Percentiles rank a stretch among this genome's conserved stretches.
phyloP scores from a whole-genome alignment of 2,329 filamentous ascomycete species.

The Paraconiothyrium sp. region DNA sequence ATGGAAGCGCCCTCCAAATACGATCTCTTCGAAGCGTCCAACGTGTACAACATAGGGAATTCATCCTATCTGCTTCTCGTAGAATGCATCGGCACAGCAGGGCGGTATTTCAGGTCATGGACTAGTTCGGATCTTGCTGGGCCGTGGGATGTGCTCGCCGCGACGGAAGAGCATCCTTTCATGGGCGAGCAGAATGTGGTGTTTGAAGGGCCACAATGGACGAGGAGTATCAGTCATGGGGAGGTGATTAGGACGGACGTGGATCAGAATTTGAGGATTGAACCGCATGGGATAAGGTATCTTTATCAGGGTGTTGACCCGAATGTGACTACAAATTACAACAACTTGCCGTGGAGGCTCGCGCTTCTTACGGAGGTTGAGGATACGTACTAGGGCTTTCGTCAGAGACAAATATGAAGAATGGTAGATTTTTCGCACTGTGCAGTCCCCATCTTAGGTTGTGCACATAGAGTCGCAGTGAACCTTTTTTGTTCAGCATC shows the following conservation, averaged over 20 bases:
- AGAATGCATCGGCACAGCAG: slow-evolving; percentile 49
- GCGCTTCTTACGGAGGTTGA: slow-evolving; percentile 42
- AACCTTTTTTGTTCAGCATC: too few relatives aligned
- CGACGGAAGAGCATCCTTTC: slow-evolving; percentile 51
- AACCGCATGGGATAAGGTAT: slow-evolving; percentile 45
- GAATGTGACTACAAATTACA: slow-evolving; percentile 40
- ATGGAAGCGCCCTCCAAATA: slow-evolving; percentile 38
- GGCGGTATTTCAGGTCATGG: slow-evolving; percentile 54
- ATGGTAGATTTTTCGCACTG: too few relatives aligned
- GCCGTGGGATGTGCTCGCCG: slow-evolving; percentile 48
- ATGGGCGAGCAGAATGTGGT: slow-evolving; percentile 49
- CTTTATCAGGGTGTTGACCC: slow-evolving; percentile 54
- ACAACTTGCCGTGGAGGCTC: slow-evolving; percentile 51
- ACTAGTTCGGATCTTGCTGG: slow-evolving; percentile 46
- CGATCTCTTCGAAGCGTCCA: slow-evolving; percentile 51
- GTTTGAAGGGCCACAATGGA: slow-evolving; percentile 50
- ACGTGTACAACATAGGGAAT: slow-evolving; percentile 47
- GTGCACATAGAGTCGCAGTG: too few relatives aligned
- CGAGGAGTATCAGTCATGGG: slow-evolving; percentile 50
- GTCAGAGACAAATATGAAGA: neutral
- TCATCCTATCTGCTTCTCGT: slow-evolving; percentile 51
- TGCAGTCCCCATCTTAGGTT: too few relatives aligned
- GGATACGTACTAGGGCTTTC: neutral
- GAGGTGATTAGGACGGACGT: slow-evolving; percentile 45
- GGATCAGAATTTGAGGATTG: slow-evolving; percentile 52